Evolutionary conservation across 129 eudicot genomes (phyloP), one percentile per base, ranked within the genome.

Genomic region (Cynara cardunculus): DNA sequence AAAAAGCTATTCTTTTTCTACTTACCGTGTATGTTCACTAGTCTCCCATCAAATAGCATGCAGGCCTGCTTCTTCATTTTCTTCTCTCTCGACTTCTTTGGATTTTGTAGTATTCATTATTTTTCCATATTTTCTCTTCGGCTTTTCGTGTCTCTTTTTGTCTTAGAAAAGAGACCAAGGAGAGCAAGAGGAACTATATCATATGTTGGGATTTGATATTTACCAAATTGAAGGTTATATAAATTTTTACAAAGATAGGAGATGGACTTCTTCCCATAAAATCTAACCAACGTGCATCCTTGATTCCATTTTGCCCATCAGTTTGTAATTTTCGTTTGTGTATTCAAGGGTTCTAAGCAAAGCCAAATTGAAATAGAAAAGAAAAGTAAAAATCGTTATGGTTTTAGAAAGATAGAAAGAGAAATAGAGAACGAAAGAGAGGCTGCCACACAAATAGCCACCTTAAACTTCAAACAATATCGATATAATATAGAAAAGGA

Each of bases 1-100:
- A 32, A 76, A 22, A 69, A 65, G 79, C 69, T 62, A 81, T 69
- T 37, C 26, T 68, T 56, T 76, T 16, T 44, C 12, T 73, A 81
- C 10, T 59, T 70, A 59, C n/a, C 8, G 25, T 49, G 32, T 26
- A 75, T 56, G 72, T 69, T 80, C 24, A 16, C 82, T 59, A 69
- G 72, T 83, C 73, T 71, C 72, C 49, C 76, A 13, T 35, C 34
- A 83, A 77, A 77, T 77, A 82, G 73, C 82, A 64, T n/a, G 5
- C 35, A 34, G 56, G 73, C 82, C 77, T 37, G 73, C 86, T 83
- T 77, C 82, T 76, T 83, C 67, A 62, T 83, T 83, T 83, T 83
- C 82, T 83, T 83, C 78, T 19, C 8, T 71, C 82, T 82, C 3
- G 73, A 70, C 28, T 82, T 53, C 27, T 56, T 71, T 71, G 56